A percentile compares a stretch with the other conserved stretches of the same genome.
These are phyloP conservation scores for Irpex sp. DNA, from an alignment of 1,284 basidiomycete species.

Conservation along the genomic window DNA sequence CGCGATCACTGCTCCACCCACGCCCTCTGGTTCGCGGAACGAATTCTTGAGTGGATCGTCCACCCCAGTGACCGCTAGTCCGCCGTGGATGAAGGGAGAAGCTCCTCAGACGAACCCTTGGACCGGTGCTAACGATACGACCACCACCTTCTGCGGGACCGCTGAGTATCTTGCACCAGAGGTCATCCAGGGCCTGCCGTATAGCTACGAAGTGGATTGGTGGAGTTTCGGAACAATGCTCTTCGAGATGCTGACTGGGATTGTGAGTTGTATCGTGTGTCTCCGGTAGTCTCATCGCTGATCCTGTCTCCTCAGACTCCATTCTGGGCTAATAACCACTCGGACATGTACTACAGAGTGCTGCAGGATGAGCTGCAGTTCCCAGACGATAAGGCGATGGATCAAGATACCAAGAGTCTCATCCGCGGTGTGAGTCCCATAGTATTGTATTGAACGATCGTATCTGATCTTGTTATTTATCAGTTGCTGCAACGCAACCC, in stretches of 20 bases:
- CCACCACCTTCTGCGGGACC: slow-evolving; percentile 86
- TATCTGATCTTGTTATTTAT: slow-evolving; percentile 2
- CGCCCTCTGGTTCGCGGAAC: slow-evolving; percentile 47
- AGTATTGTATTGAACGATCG: slow-evolving; percentile 3
- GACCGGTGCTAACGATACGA: slow-evolving; percentile 59
- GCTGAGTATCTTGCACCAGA: slow-evolving; percentile 94
- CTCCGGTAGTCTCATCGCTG: slow-evolving; percentile 15
- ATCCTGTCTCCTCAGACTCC: slow-evolving; percentile 63
- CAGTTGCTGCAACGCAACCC: slow-evolving; percentile 92
- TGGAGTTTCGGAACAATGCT: slow-evolving; percentile 98
- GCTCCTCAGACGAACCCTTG: slow-evolving; percentile 47
- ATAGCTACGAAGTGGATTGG: slow-evolving; percentile 96
- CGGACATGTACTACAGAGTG: slow-evolving; percentile 92
- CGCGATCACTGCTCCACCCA: slow-evolving; percentile 48
- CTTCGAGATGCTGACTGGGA: slow-evolving; percentile 91
- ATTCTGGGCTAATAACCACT: slow-evolving; percentile 91
- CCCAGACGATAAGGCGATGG: slow-evolving; percentile 86
- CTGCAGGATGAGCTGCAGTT: slow-evolving; percentile 87
- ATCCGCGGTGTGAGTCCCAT: slow-evolving; percentile 73
- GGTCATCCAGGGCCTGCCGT: slow-evolving; percentile 87
- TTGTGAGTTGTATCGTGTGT: slow-evolving; percentile 51
- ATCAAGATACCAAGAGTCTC: slow-evolving; percentile 92
- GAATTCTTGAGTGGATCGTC: slow-evolving; percentile 47
- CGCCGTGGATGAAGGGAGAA: slow-evolving; percentile 72
- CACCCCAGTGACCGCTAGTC: slow-evolving; percentile 45